phyloP scores from a whole-genome alignment of 495 filamentous ascomycete genomes.

The Lasiosphaeris hirsuta region DNA sequence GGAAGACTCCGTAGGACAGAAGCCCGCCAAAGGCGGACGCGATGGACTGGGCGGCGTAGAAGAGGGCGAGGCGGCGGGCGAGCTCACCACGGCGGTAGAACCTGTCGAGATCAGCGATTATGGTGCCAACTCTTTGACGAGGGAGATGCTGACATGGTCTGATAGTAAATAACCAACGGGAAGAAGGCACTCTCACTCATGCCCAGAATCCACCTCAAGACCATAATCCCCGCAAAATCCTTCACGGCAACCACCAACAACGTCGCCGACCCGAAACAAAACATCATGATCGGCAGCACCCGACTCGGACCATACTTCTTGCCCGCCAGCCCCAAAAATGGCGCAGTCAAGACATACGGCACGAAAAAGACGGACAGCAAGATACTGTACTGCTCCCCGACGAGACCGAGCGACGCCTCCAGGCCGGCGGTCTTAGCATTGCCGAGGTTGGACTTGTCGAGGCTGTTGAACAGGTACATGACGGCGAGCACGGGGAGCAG shows the following conservation, averaged over 20 bases:
- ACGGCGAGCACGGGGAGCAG: slow-evolving; percentile 60
- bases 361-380: slow-evolving; percentile 72
- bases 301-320: slow-evolving; percentile 63
- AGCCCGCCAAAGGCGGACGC: slow-evolving; percentile 72
- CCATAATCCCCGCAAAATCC: slow-evolving; percentile 65
- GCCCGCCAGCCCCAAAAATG: slow-evolving; percentile 62
- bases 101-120: neutral
- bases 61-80: slow-evolving; percentile 69
- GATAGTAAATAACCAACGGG: slow-evolving; percentile 58
- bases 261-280: slow-evolving; percentile 60
- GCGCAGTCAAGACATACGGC: slow-evolving; percentile 70
- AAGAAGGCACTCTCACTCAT: slow-evolving; percentile 75
- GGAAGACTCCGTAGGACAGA: slow-evolving; percentile 73
- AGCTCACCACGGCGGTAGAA: slow-evolving; percentile 79
- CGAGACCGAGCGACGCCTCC: slow-evolving; percentile 44
- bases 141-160: slow-evolving; percentile 20
- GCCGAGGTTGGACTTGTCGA: slow-evolving; percentile 66
- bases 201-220: slow-evolving; percentile 64
- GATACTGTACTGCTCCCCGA: slow-evolving; percentile 64
- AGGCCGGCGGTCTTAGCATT: slow-evolving; percentile 64
- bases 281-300: slow-evolving; percentile 66
- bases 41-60: slow-evolving; percentile 74
- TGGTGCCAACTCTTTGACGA: neutral
- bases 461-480: slow-evolving; percentile 58
- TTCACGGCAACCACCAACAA: slow-evolving; percentile 48